Conservation (phyloP, 2,329 filamentous ascomycete species). For the Ophiostoma populinum region DNA sequence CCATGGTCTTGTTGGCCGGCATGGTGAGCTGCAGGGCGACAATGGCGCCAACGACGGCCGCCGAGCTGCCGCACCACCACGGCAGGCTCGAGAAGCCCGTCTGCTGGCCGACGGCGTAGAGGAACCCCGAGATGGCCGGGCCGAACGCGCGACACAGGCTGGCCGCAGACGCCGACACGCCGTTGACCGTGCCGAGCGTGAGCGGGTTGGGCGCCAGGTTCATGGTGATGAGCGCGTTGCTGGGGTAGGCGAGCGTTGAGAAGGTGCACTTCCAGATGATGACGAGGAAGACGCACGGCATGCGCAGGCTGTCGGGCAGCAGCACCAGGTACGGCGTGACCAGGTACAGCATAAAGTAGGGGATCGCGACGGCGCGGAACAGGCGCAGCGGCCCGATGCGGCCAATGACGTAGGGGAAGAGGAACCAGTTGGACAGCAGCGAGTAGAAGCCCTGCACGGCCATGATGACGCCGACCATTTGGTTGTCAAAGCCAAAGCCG, state of each 20-base stretch:
- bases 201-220: conserved; percentile 74
- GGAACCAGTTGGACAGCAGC: conserved; percentile 65
- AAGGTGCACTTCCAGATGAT: conserved; percentile 89
- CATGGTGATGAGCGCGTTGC: conserved; percentile 72
- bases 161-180: conserved; percentile 77
- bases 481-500: conserved; percentile 69
- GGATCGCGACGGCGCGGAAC: conserved; percentile 64
- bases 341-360: conserved; percentile 79
- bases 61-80: conserved; percentile 78
- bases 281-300: conserved; percentile 57
- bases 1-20: conserved; percentile 25
- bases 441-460: conserved; percentile 81
- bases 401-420: conserved; percentile 65
- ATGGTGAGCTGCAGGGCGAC: conserved; percentile 64
- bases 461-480: conserved; percentile 73
- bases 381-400: conserved; percentile 63
- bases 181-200: conserved; percentile 82
- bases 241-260: conserved; percentile 79
- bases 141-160: conserved; percentile 79
- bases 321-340: conserved; percentile 78
- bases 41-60: conserved; percentile 58
- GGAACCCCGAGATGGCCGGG: conserved; percentile 68
- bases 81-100: conserved; percentile 73
- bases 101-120: conserved; percentile 66
- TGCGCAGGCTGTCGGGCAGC: conserved; percentile 53